A percentile compares a stretch with the other conserved stretches of the same genome.
Evolutionary conservation across 192 early-diverging fungal species (phyloP).

Genomic region (Linnemannia elongata): DNA sequence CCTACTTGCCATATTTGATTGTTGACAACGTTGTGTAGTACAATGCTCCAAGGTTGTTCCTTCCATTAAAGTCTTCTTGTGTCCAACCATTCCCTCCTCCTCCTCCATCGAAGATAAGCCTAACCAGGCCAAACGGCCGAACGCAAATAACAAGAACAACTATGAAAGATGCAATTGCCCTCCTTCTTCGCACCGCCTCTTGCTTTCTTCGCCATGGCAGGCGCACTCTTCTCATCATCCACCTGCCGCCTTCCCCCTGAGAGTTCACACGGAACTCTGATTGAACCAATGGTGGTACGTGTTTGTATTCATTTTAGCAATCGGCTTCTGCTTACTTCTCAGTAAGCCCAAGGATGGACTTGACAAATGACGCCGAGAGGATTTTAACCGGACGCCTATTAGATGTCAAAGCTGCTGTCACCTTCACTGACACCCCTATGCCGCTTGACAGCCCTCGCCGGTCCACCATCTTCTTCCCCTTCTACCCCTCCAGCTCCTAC

Average conservation of each 20-base stretch:
- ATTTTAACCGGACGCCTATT: not conserved
- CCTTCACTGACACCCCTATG: not conserved
- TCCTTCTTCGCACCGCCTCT: no score
- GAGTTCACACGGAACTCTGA: not conserved
- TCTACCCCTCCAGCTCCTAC: not conserved
- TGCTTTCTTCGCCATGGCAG: no score
- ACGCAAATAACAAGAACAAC: not conserved
- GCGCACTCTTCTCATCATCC: not conserved
- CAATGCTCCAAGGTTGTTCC: not conserved
- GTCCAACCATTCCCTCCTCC: not conserved
- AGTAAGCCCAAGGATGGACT: no score
- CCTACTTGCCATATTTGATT: not conserved
- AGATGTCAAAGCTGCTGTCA: not conserved
- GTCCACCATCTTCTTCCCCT: not conserved
- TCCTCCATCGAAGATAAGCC: not conserved
- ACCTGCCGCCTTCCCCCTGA: not conserved
- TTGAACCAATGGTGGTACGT: no score
- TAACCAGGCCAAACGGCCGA: not conserved
- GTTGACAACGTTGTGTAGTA: not conserved
- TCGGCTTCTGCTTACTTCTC: not conserved
- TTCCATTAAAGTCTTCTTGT: not conserved
- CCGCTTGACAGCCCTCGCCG: not conserved
- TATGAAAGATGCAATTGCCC: no score
- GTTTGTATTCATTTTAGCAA: not conserved
- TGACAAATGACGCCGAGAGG: not conserved